Conservation (phyloP, 306 rosid species). For the Erythrophleum fordii region DNA sequence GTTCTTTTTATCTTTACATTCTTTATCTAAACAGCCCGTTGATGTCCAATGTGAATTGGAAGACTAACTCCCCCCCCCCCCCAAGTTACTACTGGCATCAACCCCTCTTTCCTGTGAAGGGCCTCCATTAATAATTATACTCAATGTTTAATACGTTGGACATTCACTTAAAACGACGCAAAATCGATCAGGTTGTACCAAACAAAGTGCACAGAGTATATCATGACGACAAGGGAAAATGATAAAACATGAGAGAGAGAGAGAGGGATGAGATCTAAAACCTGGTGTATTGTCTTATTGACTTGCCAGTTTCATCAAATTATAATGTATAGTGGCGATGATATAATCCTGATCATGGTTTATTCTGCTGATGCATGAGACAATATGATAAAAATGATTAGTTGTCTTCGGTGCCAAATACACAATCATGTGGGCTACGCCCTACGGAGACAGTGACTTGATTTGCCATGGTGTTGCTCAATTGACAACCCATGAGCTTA, state of each 20-base stretch:
- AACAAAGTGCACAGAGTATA: constrained; percentile 36
- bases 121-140: no score
- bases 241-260: constrained; percentile 36
- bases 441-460: constrained; percentile 8
- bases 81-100: no score
- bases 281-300: constrained; percentile 53
- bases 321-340: constrained; percentile 37
- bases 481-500: constrained; percentile 32
- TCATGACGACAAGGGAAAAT: constrained; percentile 38
- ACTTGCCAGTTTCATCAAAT: constrained; percentile 37
- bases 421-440: constrained; percentile 46
- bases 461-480: background rate
- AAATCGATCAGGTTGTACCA: constrained; percentile 40
- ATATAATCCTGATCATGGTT: constrained; percentile 22
- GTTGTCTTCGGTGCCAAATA: constrained; percentile 45
- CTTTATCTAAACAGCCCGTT: no score
- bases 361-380: constrained; percentile 18
- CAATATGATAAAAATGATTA: constrained; percentile 44
- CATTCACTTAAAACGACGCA: background rate
- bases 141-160: background rate
- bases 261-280: constrained; percentile 41
- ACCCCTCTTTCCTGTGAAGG: no score
- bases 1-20: no score
- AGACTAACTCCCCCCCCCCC: no score
- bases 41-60: no score